Conservation (phyloP, 768 basidiomycete species). For the Leccinum subtestaceum region DNA sequence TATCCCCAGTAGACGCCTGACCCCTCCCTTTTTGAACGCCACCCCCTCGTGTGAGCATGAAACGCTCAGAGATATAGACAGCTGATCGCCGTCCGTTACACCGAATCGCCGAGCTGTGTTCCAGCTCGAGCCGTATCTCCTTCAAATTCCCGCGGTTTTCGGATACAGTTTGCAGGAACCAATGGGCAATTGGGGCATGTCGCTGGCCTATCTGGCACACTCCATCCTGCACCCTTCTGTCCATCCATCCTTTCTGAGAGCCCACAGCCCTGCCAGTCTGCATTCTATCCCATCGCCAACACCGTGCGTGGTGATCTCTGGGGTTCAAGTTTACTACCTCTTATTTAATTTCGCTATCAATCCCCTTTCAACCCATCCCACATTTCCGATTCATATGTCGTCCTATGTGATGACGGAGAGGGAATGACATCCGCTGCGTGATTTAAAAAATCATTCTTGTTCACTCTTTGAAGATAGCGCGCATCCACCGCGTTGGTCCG, state of each 20-base stretch:
- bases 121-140: not conserved
- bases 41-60: constrained; percentile 22
- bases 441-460: not conserved
- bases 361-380: not conserved
- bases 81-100: constrained; percentile 28
- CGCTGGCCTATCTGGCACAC: not conserved
- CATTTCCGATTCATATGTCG: constrained; percentile 18
- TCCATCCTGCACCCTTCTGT: not conserved
- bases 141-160: constrained; percentile 15
- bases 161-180: constrained; percentile 6
- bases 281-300: not conserved
- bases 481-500: not conserved
- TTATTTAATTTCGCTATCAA: not conserved
- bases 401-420: not conserved
- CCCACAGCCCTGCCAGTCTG: constrained; percentile 4
- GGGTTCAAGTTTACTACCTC: not conserved
- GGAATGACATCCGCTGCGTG: not conserved
- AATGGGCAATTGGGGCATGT: not conserved
- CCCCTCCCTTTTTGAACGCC: constrained; percentile 9
- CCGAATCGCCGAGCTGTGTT: constrained; percentile 2
- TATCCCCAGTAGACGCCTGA: constrained; percentile 1
- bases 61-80: constrained; percentile 19
- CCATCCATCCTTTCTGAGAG: not conserved
- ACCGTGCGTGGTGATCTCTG: not conserved
- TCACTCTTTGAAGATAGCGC: not conserved